Conservation (phyloP, 2,329 filamentous ascomycete species). For the Ophiobolus disseminans region DNA sequence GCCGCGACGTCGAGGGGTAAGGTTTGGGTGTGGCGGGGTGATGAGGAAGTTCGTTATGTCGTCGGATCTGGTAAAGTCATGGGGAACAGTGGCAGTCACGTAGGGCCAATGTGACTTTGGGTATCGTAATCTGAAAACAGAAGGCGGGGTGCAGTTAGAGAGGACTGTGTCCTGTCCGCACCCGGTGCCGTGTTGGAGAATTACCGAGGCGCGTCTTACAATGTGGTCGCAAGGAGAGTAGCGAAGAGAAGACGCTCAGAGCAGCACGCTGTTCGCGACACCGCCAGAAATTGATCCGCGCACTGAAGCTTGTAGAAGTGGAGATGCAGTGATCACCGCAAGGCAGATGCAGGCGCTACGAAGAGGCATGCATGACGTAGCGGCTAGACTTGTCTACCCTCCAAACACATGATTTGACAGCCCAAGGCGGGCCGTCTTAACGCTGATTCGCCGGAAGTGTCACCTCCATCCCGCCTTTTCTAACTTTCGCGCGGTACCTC, state of each 20-base stretch:
- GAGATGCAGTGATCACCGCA: conserved; percentile 37
- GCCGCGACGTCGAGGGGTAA: conserved; percentile 58
- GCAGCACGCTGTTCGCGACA: conserved; percentile 24
- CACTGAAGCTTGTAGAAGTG: conserved; percentile 31
- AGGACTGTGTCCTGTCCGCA: conserved; percentile 28
- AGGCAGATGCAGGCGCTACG: conserved; percentile 37
- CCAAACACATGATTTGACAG: conserved; percentile 30
- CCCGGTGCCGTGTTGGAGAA: conserved; percentile 12
- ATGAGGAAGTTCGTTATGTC: conserved; percentile 35
- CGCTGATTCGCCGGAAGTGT: conserved; percentile 31
- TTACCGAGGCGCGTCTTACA: conserved; percentile 18
- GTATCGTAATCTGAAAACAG: conserved; percentile 37
- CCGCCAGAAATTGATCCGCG: conserved; percentile 23
- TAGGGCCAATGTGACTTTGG: conserved; percentile 21
- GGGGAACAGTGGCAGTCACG: conserved; percentile 28
- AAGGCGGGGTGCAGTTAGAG: conserved; percentile 23
- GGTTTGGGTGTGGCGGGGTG: conserved; percentile 26
- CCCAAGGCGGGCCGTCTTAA: conserved; percentile 23
- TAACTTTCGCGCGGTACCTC: too few species aligned
- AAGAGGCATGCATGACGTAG: conserved; percentile 45
- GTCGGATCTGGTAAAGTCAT: conserved; percentile 43
- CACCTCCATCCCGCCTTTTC: conserved; percentile 18
- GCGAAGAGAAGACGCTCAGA: conserved; percentile 28
- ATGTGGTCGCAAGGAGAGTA: conserved; percentile 25
- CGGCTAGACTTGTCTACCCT: conserved; percentile 19